phyloP scores from a whole-genome alignment of 129 eudicot genomes.

The Artemisia annua region DNA sequence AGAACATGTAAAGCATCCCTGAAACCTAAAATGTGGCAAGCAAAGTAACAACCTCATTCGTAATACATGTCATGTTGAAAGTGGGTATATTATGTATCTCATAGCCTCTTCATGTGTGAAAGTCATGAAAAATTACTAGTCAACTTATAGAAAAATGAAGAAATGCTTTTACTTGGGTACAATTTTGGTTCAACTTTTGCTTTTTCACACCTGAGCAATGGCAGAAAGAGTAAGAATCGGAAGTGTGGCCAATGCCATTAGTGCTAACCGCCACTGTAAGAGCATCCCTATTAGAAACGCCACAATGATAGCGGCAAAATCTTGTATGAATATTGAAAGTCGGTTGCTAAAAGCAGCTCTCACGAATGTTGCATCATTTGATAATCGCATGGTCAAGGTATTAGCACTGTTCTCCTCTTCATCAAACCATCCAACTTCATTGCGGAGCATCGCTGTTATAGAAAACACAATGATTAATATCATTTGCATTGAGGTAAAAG shows the following conservation, averaged over 20 bases:
- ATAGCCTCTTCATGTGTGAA: too few relatives aligned
- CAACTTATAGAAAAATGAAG: too few relatives aligned
- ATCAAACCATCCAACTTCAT: conserved; percentile 99
- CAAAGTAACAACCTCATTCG: too few relatives aligned
- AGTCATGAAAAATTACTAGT: too few relatives aligned
- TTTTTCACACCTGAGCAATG: conserved; percentile 71
- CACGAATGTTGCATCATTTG: conserved; percentile 97
- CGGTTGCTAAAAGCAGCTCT: conserved; percentile 97
- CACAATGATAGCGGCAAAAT: conserved; percentile 74
- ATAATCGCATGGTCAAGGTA: conserved; percentile 91
- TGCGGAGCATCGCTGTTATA: conserved; percentile 84
- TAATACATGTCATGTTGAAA: too few relatives aligned
- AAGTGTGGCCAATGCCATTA: conserved; percentile 81
- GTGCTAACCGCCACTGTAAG: conserved; percentile 87
- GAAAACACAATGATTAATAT: neutral
- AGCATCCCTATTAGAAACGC: conserved; percentile 86
- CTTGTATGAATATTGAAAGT: conserved; percentile 89
- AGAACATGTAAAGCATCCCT: too few relatives aligned
- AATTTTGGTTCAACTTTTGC: too few relatives aligned
- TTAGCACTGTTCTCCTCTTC: conserved; percentile 93
- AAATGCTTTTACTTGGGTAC: too few relatives aligned
- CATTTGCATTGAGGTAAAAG: conserved; percentile 52
- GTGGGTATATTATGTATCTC: too few relatives aligned
- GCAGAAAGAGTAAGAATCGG: conserved; percentile 93
- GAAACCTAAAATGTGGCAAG: too few relatives aligned